These are phyloP conservation scores for Theobroma grandiflorum DNA, from an alignment of 441 rosid genomes.

Conservation along the genomic window DNA sequence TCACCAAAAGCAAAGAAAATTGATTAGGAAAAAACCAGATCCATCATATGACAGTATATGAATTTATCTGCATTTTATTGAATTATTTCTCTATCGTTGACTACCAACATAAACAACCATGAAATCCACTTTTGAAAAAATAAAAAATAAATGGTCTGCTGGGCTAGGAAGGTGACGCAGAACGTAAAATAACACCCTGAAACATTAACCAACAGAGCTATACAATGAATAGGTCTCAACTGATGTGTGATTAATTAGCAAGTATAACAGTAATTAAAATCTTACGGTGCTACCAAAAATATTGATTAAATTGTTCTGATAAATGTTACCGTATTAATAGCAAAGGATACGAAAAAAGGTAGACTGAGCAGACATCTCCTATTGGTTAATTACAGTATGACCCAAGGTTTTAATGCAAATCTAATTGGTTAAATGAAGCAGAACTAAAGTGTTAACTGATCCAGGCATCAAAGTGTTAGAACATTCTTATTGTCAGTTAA, in stretches of 20 bases:
- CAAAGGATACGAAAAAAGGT: background rate
- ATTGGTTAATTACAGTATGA: background rate
- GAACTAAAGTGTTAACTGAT: background rate
- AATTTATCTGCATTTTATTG: background rate
- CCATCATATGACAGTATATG: background rate
- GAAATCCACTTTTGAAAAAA: background rate
- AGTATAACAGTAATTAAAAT: background rate
- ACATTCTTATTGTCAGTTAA: background rate
- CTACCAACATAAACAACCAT: background rate
- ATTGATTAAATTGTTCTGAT: background rate
- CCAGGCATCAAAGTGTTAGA: background rate
- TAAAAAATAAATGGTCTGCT: slow-evolving; percentile 7
- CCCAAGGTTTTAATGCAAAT: background rate
- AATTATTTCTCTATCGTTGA: background rate
- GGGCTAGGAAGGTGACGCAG: background rate
- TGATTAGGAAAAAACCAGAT: background rate
- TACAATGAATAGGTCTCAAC: background rate
- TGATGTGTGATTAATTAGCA: background rate
- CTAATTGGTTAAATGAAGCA: background rate
- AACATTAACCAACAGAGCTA: background rate
- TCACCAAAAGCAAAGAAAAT: background rate
- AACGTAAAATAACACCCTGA: background rate
- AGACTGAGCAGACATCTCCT: background rate
- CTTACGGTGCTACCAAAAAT: background rate
- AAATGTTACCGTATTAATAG: background rate